phyloP scores from a whole-genome alignment of 2,329 filamentous ascomycete genomes.

The Ophiosphaerella herpotricha region DNA sequence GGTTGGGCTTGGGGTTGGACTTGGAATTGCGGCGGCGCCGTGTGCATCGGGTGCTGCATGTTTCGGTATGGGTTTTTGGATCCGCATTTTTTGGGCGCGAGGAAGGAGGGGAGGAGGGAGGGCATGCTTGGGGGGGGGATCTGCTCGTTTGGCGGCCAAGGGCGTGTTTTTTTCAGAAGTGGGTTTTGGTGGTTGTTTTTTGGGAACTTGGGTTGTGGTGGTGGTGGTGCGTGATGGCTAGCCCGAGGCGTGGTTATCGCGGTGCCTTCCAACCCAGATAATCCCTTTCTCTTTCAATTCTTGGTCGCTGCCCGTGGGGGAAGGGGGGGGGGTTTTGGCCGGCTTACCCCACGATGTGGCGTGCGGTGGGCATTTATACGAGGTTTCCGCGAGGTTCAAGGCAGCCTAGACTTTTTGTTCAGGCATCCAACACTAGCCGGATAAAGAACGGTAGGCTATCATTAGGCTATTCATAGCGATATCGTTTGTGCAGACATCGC shows the following conservation, averaged over 20 bases:
- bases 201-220: too few species aligned
- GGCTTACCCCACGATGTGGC: not conserved
- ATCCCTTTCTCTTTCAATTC: too few species aligned
- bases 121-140: conserved; percentile 1
- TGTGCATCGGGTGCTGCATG: conserved; percentile 12
- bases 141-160: not conserved
- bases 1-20: too few species aligned
- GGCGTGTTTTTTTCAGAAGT: not conserved
- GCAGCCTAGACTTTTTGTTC: not conserved
- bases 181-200: too few species aligned
- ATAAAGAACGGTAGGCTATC: not conserved
- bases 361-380: not conserved
- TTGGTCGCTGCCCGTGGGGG: too few species aligned
- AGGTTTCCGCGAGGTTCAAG: not conserved
- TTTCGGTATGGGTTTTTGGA: conserved; percentile 19
- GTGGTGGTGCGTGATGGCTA: too few species aligned
- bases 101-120: conserved; percentile 4
- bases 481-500: too few species aligned
- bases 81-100: not conserved
- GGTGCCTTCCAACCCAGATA: too few species aligned
- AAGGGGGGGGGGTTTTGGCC: too few species aligned
- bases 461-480: too few species aligned
- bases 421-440: not conserved
- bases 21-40: too few species aligned
- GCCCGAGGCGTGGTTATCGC: too few species aligned